These are phyloP conservation scores for Actinomucor elegans DNA, from an alignment of 371 early-diverging fungal species.

Conservation along the genomic window DNA sequence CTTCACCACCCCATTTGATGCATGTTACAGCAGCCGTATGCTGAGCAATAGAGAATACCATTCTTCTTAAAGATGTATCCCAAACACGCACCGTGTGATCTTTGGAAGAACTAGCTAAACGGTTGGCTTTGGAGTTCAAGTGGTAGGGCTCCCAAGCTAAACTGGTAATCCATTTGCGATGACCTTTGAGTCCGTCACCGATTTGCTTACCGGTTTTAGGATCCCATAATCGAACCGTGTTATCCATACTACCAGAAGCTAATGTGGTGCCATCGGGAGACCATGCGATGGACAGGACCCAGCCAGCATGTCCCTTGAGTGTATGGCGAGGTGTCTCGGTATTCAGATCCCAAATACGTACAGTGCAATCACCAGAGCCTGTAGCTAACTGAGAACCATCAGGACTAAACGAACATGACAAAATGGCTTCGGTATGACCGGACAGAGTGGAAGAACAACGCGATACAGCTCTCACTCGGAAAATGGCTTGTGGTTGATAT, in stretches of 20 bases:
- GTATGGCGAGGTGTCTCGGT: slow-evolving; percentile 87
- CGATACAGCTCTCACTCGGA: slow-evolving; percentile 89
- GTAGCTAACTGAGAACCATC: slow-evolving; percentile 90
- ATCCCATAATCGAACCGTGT: slow-evolving; percentile 87
- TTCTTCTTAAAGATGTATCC: slow-evolving; percentile 81
- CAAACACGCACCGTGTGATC: slow-evolving; percentile 97
- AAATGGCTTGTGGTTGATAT: slow-evolving; percentile 94
- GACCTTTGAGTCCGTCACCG: slow-evolving; percentile 83
- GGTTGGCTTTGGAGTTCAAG: slow-evolving; percentile 72
- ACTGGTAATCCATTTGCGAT: slow-evolving; percentile 86
- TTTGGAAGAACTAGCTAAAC: slow-evolving; percentile 90
- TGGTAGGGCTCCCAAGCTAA: slow-evolving; percentile 95
- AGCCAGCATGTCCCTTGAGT: slow-evolving; percentile 82
- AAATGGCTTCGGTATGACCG: slow-evolving; percentile 94
- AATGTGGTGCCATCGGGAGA: slow-evolving; percentile 86
- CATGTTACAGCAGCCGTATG: slow-evolving; percentile 93
- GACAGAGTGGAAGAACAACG: slow-evolving; percentile 85
- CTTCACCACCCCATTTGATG: slow-evolving; percentile 95
- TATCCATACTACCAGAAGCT: slow-evolving; percentile 96
- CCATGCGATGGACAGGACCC: slow-evolving; percentile 95
- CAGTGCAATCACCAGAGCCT: slow-evolving; percentile 95
- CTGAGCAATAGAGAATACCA: slow-evolving; percentile 78
- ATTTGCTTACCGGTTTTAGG: slow-evolving; percentile 78
- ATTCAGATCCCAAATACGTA: slow-evolving; percentile 96
- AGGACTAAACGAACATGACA: slow-evolving; percentile 89